Percentiles rank a stretch among this genome's conserved stretches.
Evolutionary conservation across 768 basidiomycete genomes (phyloP).

Genomic region (Leccinum subgranulosum): DNA sequence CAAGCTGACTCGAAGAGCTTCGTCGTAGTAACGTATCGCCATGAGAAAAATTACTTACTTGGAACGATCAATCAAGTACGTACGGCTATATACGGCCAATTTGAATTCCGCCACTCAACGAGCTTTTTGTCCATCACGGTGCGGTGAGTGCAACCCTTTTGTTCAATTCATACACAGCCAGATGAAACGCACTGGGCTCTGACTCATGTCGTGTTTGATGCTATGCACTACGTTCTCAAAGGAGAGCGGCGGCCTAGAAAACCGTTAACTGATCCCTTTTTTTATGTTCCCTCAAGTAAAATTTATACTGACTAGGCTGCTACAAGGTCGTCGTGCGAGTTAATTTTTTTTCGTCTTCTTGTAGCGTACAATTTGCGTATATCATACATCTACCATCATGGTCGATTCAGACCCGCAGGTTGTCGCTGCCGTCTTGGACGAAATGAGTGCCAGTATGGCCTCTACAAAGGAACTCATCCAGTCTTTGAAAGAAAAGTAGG

Average conservation of each 20-base stretch:
- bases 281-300: background rate
- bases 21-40: conserved; percentile 10
- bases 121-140: background rate
- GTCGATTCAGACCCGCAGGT: conserved; percentile 5
- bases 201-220: conserved; percentile 39
- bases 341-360: background rate
- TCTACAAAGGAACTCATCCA: conserved; percentile 58
- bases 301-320: conserved; percentile 7
- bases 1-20: conserved; percentile 17
- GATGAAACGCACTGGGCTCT: conserved; percentile 70
- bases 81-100: background rate
- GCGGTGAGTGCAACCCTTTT: background rate
- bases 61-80: background rate
- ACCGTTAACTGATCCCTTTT: conserved; percentile 51
- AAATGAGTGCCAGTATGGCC: conserved; percentile 61
- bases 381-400: conserved; percentile 15
- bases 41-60: background rate
- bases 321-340: conserved; percentile 2
- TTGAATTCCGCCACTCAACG: background rate
- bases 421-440: conserved; percentile 37
- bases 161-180: background rate
- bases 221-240: conserved; percentile 47
- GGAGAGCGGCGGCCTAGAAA: conserved; percentile 61
- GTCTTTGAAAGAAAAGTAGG: conserved; percentile 52
- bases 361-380: conserved; percentile 3